These are phyloP conservation scores for Oxalis stricta DNA, from an alignment of 441 rosid genomes.

Conservation along the genomic window DNA sequence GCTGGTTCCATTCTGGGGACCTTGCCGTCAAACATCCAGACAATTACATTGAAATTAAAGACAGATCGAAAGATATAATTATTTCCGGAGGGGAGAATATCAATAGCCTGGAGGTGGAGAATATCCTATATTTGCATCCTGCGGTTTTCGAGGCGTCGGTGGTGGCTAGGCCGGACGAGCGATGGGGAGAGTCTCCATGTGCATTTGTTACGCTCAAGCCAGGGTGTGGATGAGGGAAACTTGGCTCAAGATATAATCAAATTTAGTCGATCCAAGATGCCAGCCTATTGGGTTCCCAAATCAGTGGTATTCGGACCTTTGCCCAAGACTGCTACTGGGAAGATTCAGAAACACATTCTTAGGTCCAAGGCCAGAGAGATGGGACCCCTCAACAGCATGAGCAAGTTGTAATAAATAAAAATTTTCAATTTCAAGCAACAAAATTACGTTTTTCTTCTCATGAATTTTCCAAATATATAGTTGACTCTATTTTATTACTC, in stretches of 20 bases:
- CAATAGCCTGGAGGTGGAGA: constrained; percentile 76
- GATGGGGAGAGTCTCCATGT: constrained; percentile 88
- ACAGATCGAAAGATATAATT: constrained; percentile 77
- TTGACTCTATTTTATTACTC: too few relatives aligned
- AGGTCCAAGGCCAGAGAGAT: constrained; percentile 63
- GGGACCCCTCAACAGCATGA: constrained; percentile 43
- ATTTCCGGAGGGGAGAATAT: constrained; percentile 94
- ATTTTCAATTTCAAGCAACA: too few relatives aligned
- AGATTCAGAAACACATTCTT: constrained; percentile 73
- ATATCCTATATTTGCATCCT: constrained; percentile 48
- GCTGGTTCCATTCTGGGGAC: constrained; percentile 85
- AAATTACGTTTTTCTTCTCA: too few relatives aligned
- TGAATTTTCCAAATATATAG: too few relatives aligned
- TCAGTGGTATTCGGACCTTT: constrained; percentile 64
- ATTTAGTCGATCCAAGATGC: constrained; percentile 53
- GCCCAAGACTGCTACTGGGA: constrained; percentile 89
- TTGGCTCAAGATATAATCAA: constrained; percentile 51
- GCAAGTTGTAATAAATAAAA: constrained; percentile 53
- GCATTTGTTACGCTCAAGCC: constrained; percentile 67
- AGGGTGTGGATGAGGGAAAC: constrained; percentile 20
- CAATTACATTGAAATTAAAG: constrained; percentile 72
- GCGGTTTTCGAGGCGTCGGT: constrained; percentile 73
- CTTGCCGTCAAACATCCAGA: constrained; percentile 86
- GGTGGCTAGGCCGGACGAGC: constrained; percentile 72
- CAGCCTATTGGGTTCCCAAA: constrained; percentile 76